Conservation (phyloP, 2,329 filamentous ascomycete genomes). For the Triangularia verruculosa region DNA sequence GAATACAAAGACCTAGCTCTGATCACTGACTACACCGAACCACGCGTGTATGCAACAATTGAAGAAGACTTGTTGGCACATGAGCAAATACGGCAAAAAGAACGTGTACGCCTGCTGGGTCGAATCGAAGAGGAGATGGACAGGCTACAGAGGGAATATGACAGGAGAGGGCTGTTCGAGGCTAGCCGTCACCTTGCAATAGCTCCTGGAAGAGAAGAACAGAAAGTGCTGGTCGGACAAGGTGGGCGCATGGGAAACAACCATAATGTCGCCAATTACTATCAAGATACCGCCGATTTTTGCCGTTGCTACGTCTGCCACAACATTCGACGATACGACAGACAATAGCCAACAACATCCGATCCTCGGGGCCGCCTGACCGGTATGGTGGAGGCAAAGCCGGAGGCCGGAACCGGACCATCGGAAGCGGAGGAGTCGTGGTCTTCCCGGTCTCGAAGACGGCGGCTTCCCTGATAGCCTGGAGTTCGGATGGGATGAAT, state of each 20-base stretch:
- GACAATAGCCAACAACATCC: not conserved
- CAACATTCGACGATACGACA: not conserved
- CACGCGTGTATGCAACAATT: slow-evolving; percentile 11
- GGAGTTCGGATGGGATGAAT: not conserved
- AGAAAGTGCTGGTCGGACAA: not conserved
- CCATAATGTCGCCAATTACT: not conserved
- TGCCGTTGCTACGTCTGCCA: not conserved
- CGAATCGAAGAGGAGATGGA: slow-evolving; percentile 6
- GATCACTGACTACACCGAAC: slow-evolving; percentile 11
- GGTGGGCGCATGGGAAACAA: not conserved
- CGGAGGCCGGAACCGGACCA: not conserved
- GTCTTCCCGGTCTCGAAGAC: not conserved
- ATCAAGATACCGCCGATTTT: not conserved
- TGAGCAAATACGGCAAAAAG: slow-evolving; percentile 7
- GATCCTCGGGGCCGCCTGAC: not conserved
- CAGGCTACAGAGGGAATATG: not conserved
- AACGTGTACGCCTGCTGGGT: not conserved
- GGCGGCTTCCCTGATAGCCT: not conserved
- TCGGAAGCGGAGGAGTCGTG: not conserved
- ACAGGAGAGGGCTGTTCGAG: not conserved
- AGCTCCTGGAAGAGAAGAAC: not conserved
- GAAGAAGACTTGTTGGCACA: slow-evolving; percentile 13
- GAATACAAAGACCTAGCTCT: not conserved
- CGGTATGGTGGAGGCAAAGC: not conserved
- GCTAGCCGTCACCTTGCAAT: not conserved